phyloP scores from a whole-genome alignment of 2,329 filamentous ascomycete genomes.

The Leptoxyphium fumago region DNA sequence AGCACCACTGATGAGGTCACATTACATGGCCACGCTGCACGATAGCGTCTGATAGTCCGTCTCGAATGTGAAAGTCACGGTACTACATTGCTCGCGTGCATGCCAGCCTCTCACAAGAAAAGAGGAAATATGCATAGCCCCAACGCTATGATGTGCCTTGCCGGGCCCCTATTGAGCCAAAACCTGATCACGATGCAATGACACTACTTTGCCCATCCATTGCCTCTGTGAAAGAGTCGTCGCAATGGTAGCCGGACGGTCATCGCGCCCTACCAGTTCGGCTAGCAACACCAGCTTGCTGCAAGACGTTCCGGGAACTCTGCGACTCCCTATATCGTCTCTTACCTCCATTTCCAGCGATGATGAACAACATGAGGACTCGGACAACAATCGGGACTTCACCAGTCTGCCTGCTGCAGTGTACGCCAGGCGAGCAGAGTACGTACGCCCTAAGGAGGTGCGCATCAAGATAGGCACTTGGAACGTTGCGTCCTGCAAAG shows the following conservation, averaged over 20 bases:
- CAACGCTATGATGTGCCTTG: too few species aligned
- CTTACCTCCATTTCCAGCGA: constrained; percentile 12
- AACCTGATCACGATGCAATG: too few species aligned
- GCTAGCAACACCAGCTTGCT: constrained; percentile 21
- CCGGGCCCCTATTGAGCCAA: too few species aligned
- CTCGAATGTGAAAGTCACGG: too few species aligned
- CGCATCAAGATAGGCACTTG: constrained; percentile 85
- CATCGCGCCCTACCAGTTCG: constrained; percentile 2
- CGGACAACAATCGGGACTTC: constrained; percentile 8
- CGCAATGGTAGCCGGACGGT: not conserved
- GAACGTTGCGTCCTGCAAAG: constrained; percentile 80
- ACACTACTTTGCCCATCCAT: too few species aligned
- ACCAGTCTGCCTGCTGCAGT: constrained; percentile 41
- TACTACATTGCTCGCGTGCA: too few species aligned
- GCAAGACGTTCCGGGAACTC: constrained; percentile 35
- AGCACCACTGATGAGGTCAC: too few species aligned
- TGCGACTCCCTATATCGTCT: constrained; percentile 17
- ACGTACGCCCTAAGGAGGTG: constrained; percentile 57
- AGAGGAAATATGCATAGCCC: too few species aligned
- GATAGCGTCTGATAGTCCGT: too few species aligned
- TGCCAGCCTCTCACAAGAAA: too few species aligned
- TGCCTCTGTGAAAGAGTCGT: not conserved
- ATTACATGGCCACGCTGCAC: too few species aligned
- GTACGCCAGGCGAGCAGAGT: constrained; percentile 62
- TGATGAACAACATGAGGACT: constrained; percentile 5